Evolutionary conservation across 805 yeast species (phyloP), one percentile per base, ranked within the genome.

Genomic region (Metschnikowia continentalis): DNA sequence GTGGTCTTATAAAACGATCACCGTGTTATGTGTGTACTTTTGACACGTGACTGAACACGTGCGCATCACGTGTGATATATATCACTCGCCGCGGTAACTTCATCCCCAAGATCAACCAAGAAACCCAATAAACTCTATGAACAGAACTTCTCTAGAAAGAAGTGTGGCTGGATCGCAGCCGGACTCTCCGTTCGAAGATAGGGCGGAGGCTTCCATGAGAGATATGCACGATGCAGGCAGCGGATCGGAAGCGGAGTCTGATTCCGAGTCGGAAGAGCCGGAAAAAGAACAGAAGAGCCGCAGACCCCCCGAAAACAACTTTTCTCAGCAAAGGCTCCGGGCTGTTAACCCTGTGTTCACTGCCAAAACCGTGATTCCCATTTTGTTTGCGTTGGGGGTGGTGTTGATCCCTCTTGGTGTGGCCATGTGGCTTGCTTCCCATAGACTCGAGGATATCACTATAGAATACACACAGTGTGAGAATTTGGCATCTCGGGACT

Each of bases 281-380:
- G 61, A 66, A 8, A 69, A 65, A 35, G 74, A 74, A 53, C 74
- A 70, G 42, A 81, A 79, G 63, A 74, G 76, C 37, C 79, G 83
- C 64, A 80, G 83, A 63, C 94, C 94, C 13, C 82, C 81, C 44
- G 85, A 77, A 52, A 76, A 71, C 61, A 79, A 79, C 10, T 81
- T 81, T 58, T 75, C 81, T 43, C 85, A 81, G 61, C 85, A 81
- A 58, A 65, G 79, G 51, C 66, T 81, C 48, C 73, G 69, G 48
- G 84, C 84, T 0, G 70, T 72, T 54, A 79, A 79, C 62, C 69
- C 69, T 13, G 77, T 74, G 17, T 66, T 74, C 47, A 74, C 77
- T 1, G 76, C 76, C 20, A 65, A 61, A 40, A 69, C 74, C 6
- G 76, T 74, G 23, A 69, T 74, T 39, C 78, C 79, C 10, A 48